phyloP scores from a whole-genome alignment of 1,284 basidiomycete species.

The Coniophora puteana region DNA sequence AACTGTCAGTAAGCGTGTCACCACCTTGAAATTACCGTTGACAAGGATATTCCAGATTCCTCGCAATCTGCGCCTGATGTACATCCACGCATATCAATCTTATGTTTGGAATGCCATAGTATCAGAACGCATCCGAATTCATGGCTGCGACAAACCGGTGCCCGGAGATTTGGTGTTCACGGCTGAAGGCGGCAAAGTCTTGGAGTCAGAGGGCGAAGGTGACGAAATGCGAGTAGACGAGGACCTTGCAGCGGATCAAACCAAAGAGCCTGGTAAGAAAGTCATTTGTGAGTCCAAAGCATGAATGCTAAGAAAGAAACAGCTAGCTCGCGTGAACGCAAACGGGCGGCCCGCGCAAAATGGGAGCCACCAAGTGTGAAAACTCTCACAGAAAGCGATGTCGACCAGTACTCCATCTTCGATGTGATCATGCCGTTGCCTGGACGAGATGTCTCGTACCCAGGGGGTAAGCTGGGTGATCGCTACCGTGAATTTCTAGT shows the following conservation, averaged over 20 bases:
- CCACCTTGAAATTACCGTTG: background rate
- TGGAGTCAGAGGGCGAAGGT: constrained; percentile 31
- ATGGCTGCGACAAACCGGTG: constrained; percentile 74
- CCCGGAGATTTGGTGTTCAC: constrained; percentile 88
- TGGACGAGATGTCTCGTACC: constrained; percentile 89
- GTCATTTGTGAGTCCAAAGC: constrained; percentile 30
- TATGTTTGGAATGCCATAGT: constrained; percentile 98
- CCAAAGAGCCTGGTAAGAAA: constrained; percentile 28
- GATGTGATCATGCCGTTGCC: constrained; percentile 96
- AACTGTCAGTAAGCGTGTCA: constrained; percentile 52
- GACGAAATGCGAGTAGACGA: constrained; percentile 40
- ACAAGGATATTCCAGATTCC: constrained; percentile 64
- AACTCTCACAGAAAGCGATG: constrained; percentile 71
- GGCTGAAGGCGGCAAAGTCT: constrained; percentile 21
- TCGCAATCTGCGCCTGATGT: constrained; percentile 94
- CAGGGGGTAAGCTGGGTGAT: constrained; percentile 78
- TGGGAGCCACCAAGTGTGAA: constrained; percentile 72
- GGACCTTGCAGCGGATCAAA: constrained; percentile 27
- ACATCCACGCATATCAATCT: constrained; percentile 97
- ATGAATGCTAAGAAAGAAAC: too few relatives aligned
- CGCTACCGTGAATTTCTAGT: constrained; percentile 79
- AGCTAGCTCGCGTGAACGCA: constrained; percentile 24
- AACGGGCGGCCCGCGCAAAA: constrained; percentile 41
- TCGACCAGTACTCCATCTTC: constrained; percentile 80
- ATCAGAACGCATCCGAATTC: constrained; percentile 82